These are phyloP conservation scores for Choiromyces venosus DNA, from an alignment of 495 filamentous ascomycete genomes.

Conservation along the genomic window DNA sequence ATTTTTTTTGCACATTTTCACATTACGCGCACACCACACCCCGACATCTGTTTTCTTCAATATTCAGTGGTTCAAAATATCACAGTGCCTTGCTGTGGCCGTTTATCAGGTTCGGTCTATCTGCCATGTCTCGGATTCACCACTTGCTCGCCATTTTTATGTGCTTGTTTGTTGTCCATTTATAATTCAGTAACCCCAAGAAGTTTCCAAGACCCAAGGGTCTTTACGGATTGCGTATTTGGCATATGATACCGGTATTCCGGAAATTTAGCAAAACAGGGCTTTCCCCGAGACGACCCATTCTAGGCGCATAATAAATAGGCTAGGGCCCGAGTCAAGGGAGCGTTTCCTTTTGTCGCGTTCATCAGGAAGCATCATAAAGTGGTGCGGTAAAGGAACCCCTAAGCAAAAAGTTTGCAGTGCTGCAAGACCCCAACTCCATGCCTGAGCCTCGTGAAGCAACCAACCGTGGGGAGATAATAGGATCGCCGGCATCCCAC, in stretches of 20 bases:
- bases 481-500: constrained; percentile 10
- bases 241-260: not conserved
- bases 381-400: no score
- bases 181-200: not conserved
- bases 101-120: not conserved
- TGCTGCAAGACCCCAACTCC: not conserved
- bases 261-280: not conserved
- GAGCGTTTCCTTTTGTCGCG: not conserved
- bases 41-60: not conserved
- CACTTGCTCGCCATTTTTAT: not conserved
- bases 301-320: not conserved
- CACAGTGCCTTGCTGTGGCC: not conserved
- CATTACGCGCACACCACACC: not conserved
- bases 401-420: not conserved
- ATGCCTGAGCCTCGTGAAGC: not conserved
- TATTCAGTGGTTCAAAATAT: not conserved
- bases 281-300: not conserved
- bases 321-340: not conserved
- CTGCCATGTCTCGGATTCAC: not conserved
- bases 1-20: constrained; percentile 24
- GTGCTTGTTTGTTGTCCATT: not conserved
- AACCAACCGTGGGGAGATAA: not conserved
- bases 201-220: not conserved
- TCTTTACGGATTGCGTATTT: not conserved
- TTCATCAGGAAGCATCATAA: not conserved